Evolutionary conservation across 345 rosid species (phyloP).

Genomic region (Pugionium dolabratum): DNA sequence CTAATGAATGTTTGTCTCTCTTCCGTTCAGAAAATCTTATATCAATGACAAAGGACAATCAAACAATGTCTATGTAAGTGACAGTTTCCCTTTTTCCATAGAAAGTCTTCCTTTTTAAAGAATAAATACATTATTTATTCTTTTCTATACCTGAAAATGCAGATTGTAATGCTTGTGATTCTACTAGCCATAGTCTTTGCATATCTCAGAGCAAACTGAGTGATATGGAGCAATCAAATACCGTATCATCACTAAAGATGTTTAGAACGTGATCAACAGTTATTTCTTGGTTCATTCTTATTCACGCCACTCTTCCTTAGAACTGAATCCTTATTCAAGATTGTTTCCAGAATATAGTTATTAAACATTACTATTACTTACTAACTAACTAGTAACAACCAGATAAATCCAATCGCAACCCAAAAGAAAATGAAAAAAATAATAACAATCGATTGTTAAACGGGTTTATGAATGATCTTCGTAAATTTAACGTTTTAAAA

Average conservation of each 20-base stretch:
- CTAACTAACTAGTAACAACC: background rate
- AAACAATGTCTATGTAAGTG: conserved; percentile 38
- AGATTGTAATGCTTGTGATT: conserved; percentile 52
- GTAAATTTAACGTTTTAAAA: too few species aligned
- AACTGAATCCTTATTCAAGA: conserved; percentile 19
- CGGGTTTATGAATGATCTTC: too few species aligned
- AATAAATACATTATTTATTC: background rate
- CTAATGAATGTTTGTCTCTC: conserved; percentile 28
- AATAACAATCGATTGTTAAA: background rate
- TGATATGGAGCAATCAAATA: background rate
- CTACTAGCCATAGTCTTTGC: conserved; percentile 53
- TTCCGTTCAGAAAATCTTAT: conserved; percentile 61
- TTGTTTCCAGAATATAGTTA: conserved; percentile 23
- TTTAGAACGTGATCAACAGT: background rate
- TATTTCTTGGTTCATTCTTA: conserved; percentile 23
- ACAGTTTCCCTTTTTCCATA: background rate
- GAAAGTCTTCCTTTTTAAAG: background rate
- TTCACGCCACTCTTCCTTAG: conserved; percentile 14
- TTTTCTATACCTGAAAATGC: conserved; percentile 26
- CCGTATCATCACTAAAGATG: too few species aligned
- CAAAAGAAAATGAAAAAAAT: background rate
- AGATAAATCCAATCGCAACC: background rate
- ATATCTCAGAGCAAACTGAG: conserved; percentile 43
- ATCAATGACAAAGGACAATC: conserved; percentile 42
- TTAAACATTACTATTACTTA: background rate